phyloP scores from a whole-genome alignment of 2,329 filamentous ascomycete genomes.

The Aspergillus latus region DNA sequence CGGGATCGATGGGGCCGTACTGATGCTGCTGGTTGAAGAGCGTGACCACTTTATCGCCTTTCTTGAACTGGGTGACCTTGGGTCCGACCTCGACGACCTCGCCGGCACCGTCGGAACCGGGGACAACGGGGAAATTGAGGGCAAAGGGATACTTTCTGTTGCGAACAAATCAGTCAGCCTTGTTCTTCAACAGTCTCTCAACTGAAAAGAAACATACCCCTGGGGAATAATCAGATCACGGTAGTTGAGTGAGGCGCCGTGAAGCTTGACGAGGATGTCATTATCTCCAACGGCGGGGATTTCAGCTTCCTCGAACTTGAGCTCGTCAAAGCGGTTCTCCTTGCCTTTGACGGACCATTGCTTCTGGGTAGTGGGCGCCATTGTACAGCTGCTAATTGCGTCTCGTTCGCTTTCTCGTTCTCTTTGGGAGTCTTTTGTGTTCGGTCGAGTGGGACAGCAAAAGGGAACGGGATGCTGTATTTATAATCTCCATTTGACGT shows the following conservation, averaged over 20 bases:
- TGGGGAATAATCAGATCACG: constrained; percentile 50
- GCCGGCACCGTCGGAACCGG: constrained; percentile 44
- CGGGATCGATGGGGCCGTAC: constrained; percentile 46
- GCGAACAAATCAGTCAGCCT: not conserved
- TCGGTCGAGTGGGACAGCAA: not conserved
- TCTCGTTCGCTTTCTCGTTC: not conserved
- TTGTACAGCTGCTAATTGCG: not conserved
- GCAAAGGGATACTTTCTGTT: constrained; percentile 37
- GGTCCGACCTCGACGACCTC: constrained; percentile 54
- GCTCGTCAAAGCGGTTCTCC: constrained; percentile 58
- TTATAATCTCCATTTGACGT: not conserved
- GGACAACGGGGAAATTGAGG: constrained; percentile 31
- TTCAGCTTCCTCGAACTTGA: constrained; percentile 54
- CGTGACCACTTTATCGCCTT: constrained; percentile 58
- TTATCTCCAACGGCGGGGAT: constrained; percentile 65
- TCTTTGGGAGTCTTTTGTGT: no score
- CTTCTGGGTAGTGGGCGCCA: constrained; percentile 47
- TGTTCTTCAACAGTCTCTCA: not conserved
- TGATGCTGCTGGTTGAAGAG: constrained; percentile 61
- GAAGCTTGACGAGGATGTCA: constrained; percentile 68
- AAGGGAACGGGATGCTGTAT: not conserved
- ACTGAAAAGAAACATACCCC: constrained; percentile 28
- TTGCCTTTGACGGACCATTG: constrained; percentile 56
- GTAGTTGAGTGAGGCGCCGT: constrained; percentile 53
- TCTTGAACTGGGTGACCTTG: constrained; percentile 57